A percentile compares a stretch with the other conserved stretches of the same genome.
These are phyloP conservation scores for Dendrobium officinale DNA, from an alignment of 106 monocot species.

Conservation along the genomic window DNA sequence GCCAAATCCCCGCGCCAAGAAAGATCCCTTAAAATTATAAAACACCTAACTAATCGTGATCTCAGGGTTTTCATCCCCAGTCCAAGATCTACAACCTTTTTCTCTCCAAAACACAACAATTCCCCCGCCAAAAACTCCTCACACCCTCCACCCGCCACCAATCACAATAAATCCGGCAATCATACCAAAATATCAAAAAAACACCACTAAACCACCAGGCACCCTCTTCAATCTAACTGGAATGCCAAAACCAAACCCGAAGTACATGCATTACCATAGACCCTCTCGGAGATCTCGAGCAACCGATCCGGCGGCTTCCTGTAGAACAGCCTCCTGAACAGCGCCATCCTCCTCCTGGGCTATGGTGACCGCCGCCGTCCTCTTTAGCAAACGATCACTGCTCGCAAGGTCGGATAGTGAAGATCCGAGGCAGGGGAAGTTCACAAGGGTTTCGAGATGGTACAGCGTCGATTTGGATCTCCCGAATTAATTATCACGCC, in stretches of 20 bases:
- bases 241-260: neutral
- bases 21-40: neutral
- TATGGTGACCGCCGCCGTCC: neutral
- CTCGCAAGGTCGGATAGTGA: neutral
- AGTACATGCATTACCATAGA: slow-evolving; percentile 59
- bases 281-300: slow-evolving; percentile 93
- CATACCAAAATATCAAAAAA: neutral
- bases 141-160: neutral
- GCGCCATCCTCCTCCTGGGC: slow-evolving; percentile 53
- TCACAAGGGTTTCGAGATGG: slow-evolving; percentile 1
- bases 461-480: too few relatives aligned
- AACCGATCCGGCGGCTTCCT: slow-evolving; percentile 92
- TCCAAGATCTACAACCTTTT: neutral
- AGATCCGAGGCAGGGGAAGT: neutral
- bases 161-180: neutral
- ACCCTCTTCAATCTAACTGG: neutral
- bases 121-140: neutral
- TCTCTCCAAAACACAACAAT: neutral
- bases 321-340: slow-evolving; percentile 89
- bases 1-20: neutral
- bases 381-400: neutral
- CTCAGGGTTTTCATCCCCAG: neutral
- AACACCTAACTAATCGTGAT: neutral
- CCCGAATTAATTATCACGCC: too few relatives aligned
- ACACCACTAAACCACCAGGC: neutral